These are phyloP conservation scores for Phytophthora cactorum DNA, from an alignment of 352 stramenopile genomes.

Conservation along the genomic window DNA sequence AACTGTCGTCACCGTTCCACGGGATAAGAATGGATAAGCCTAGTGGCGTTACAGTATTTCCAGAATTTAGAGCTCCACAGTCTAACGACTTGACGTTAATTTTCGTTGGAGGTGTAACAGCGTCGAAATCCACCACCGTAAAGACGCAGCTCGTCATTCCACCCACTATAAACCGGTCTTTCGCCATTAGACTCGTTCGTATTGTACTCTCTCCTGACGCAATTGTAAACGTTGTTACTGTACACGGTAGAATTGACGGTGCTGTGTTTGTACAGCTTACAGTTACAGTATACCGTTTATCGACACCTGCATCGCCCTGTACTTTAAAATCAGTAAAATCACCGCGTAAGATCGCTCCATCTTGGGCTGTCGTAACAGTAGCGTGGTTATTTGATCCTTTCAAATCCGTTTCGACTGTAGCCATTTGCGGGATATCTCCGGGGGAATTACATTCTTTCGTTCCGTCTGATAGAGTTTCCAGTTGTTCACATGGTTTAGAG, in stretches of 20 bases:
- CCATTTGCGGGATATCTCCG: conserved; percentile 92
- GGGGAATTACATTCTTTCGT: conserved; percentile 91
- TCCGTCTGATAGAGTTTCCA: conserved; percentile 56
- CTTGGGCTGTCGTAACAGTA: conserved; percentile 35
- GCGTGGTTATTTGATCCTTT: conserved; percentile 37
- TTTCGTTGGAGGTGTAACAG: conserved; percentile 12
- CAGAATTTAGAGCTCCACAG: conserved; percentile 45
- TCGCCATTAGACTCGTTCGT: conserved; percentile 23
- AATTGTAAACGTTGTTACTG: conserved; percentile 18
- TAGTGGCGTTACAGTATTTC: conserved; percentile 11
- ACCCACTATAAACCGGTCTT: conserved; percentile 65
- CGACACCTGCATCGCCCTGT: conserved; percentile 67
- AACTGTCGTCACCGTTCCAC: conserved; percentile 73
- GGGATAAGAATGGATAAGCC: conserved; percentile 48
- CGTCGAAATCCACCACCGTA: conserved; percentile 24
- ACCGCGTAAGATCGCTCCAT: conserved; percentile 87
- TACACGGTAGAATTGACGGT: conserved; percentile 3
- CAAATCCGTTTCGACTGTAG: conserved; percentile 29
- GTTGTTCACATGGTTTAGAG: conserved; percentile 56
- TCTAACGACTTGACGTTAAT: conserved; percentile 44
- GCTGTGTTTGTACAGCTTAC: conserved; percentile 12
- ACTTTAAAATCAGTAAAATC: conserved; percentile 92
- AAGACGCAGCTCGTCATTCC: conserved; percentile 65
- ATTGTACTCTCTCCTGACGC: conserved; percentile 39
- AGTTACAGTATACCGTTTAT: conserved; percentile 39